Evolutionary conservation across 2,329 filamentous ascomycete genomes (phyloP).

Genomic region (Cladosporium oxysporum): DNA sequence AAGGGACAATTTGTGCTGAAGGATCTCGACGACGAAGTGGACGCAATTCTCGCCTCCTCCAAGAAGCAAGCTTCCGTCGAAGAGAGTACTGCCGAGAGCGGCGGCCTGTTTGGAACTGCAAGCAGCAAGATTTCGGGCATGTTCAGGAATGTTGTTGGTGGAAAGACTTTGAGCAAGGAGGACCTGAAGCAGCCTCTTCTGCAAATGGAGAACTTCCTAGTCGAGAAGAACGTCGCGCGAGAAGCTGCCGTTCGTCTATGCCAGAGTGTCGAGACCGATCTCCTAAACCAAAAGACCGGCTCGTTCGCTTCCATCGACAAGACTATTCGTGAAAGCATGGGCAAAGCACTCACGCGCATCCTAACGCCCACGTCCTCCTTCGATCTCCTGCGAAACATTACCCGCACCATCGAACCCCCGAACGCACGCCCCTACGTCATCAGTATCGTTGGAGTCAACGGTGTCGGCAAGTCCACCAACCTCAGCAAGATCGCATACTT

Average conservation of each 20-base stretch:
- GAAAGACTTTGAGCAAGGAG: constrained; percentile 84
- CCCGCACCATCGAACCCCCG: constrained; percentile 66
- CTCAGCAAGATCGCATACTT: constrained; percentile 98
- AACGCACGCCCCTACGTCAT: constrained; percentile 89
- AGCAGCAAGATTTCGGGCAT: constrained; percentile 82
- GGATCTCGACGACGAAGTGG: constrained; percentile 90
- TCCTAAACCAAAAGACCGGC: constrained; percentile 86
- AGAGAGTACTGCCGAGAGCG: constrained; percentile 61
- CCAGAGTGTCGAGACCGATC: constrained; percentile 84
- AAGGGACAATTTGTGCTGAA: constrained; percentile 94
- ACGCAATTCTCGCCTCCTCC: constrained; percentile 84
- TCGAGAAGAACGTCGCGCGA: constrained; percentile 94
- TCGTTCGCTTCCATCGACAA: constrained; percentile 80
- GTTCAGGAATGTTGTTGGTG: constrained; percentile 92
- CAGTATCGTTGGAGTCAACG: constrained; percentile 97
- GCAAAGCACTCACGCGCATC: constrained; percentile 89
- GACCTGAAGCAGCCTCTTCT: constrained; percentile 92
- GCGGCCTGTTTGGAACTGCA: constrained; percentile 74
- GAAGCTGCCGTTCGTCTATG: constrained; percentile 91
- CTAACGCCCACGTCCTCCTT: constrained; percentile 93
- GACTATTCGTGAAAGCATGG: constrained; percentile 82
- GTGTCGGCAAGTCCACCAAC: constrained; percentile 97
- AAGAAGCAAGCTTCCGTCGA: constrained; percentile 54
- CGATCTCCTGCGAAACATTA: constrained; percentile 91
- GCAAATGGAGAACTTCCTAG: constrained; percentile 90